phyloP scores from a whole-genome alignment of 768 basidiomycete species.

The Tulasnella sp. region DNA sequence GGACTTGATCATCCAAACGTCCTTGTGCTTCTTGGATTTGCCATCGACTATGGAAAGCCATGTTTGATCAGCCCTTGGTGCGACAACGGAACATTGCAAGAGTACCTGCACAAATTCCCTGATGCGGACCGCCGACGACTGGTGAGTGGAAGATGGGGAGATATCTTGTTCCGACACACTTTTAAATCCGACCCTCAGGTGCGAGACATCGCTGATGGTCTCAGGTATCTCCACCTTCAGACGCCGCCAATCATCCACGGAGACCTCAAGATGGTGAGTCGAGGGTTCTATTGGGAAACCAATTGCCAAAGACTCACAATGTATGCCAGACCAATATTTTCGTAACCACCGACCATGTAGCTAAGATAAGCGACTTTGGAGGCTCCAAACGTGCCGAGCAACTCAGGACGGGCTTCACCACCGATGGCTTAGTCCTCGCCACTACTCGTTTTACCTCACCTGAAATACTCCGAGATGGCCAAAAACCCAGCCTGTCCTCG shows the following conservation, averaged over 20 bases:
- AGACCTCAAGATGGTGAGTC: constrained; percentile 29
- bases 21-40: too few relatives aligned
- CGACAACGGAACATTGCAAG: constrained; percentile 49
- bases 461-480: neutral
- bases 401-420: neutral
- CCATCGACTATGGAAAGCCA: neutral
- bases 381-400: neutral
- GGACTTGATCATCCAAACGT: too few relatives aligned
- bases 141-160: constrained; percentile 37
- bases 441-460: neutral
- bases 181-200: constrained; percentile 14
- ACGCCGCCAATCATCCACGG: constrained; percentile 29
- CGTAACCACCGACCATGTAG: too few relatives aligned
- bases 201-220: neutral
- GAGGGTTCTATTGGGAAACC: neutral
- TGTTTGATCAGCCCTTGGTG: constrained; percentile 62
- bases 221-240: neutral
- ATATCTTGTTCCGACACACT: neutral
- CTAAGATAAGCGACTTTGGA: neutral
- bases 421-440: neutral
- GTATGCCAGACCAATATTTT: neutral
- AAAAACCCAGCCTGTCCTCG: neutral
- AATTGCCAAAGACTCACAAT: neutral
- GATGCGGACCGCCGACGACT: constrained; percentile 45
- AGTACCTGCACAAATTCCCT: constrained; percentile 47